A percentile compares a stretch with the other conserved stretches of the same genome.
Conservation (phyloP, 352 stramenopile genomes). For the Globisporangium nagaii region DNA sequence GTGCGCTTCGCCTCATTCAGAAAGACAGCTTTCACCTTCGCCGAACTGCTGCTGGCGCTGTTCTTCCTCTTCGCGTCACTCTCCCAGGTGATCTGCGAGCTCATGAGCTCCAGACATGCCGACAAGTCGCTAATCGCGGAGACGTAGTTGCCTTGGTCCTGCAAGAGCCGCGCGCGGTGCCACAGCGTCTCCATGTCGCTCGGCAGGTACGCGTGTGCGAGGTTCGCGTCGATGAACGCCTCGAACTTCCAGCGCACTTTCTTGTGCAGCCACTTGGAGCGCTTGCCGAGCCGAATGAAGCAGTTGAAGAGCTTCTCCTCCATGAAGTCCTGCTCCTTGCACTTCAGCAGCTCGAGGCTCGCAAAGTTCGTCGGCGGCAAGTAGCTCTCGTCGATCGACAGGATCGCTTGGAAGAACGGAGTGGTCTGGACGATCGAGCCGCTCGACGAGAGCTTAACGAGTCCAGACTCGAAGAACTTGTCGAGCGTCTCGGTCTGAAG, state of each 20-base stretch:
- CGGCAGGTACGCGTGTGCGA: conserved; percentile 42
- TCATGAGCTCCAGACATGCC: conserved; percentile 32
- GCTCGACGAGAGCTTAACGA: conserved; percentile 32
- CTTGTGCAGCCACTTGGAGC: conserved; percentile 39
- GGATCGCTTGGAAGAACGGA: conserved; percentile 40
- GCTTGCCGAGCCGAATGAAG: conserved; percentile 33
- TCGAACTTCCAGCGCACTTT: conserved; percentile 47
- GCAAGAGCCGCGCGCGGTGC: conserved; percentile 34
- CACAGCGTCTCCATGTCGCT: conserved; percentile 45
- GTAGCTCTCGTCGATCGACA: conserved; percentile 50
- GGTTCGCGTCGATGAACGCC: conserved; percentile 41
- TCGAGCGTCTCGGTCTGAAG: conserved; percentile 38
- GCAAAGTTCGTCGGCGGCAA: conserved; percentile 45
- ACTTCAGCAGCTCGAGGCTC: conserved; percentile 50
- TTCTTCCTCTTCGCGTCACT: conserved; percentile 21
- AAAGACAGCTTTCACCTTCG: conserved; percentile 28
- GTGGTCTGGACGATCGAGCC: conserved; percentile 29
- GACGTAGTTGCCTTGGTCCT: conserved; percentile 30
- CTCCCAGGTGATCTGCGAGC: conserved; percentile 32
- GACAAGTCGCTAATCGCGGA: conserved; percentile 40
- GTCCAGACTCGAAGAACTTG: conserved; percentile 49
- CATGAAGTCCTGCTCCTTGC: conserved; percentile 44
- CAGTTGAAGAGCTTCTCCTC: conserved; percentile 50
- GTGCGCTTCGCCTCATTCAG: conserved; percentile 27
- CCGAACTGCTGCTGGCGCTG: not conserved